Evolutionary conservation across 2,329 filamentous ascomycete genomes (phyloP).

Genomic region (Aspergillus quadrilineatus): DNA sequence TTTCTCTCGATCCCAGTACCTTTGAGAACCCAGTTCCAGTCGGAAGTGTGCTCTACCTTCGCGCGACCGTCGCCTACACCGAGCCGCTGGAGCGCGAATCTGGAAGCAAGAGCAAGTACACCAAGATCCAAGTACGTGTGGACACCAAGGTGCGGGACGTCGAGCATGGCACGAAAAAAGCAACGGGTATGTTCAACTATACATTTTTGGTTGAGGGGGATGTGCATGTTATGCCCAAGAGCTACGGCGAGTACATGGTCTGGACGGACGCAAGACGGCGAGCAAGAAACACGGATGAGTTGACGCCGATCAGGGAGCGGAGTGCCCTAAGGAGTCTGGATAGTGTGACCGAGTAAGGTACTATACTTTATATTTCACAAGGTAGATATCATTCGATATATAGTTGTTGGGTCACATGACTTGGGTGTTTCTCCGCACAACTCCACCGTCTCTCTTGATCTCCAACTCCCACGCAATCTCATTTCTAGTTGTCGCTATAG

Average conservation of each 20-base stretch:
- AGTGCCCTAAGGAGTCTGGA: slow-evolving; percentile 37
- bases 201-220: slow-evolving; percentile 67
- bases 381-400: not conserved
- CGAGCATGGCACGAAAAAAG: slow-evolving; percentile 65
- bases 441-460: not conserved
- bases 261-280: slow-evolving; percentile 62
- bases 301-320: slow-evolving; percentile 34
- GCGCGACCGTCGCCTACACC: slow-evolving; percentile 69
- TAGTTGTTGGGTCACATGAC: slow-evolving; percentile 16
- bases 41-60: slow-evolving; percentile 72
- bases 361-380: no score
- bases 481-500: not conserved
- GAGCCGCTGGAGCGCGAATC: slow-evolving; percentile 55
- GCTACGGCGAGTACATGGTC: slow-evolving; percentile 64
- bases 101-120: slow-evolving; percentile 51
- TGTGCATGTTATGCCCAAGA: slow-evolving; percentile 64
- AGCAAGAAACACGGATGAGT: slow-evolving; percentile 53
- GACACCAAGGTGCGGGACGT: slow-evolving; percentile 71
- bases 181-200: slow-evolving; percentile 74
- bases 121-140: slow-evolving; percentile 67
- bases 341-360: slow-evolving; percentile 40
- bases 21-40: slow-evolving; percentile 75
- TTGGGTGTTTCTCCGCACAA: slow-evolving; percentile 12
- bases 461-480: not conserved
- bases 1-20: slow-evolving; percentile 70